Percentiles rank a stretch among this genome's conserved stretches.
Conservation (phyloP, 208 protist species). For the Acanthamoeba triangularis region DNA sequence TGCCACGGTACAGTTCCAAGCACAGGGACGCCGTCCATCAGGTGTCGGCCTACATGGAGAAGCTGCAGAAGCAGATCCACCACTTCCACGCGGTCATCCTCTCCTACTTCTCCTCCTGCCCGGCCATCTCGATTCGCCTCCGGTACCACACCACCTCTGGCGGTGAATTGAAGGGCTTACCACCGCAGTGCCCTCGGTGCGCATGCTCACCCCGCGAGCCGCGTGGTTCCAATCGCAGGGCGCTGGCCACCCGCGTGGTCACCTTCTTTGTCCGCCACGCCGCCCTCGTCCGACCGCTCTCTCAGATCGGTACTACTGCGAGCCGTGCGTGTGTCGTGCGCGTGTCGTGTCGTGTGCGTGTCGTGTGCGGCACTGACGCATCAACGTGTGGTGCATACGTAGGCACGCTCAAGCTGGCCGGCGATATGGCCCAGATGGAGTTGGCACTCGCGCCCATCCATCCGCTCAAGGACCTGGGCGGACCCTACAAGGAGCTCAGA, state of each 20-base stretch:
- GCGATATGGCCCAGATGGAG: constrained; percentile 73
- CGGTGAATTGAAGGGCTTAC: not conserved
- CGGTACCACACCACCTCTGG: not conserved
- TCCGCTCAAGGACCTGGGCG: constrained; percentile 60
- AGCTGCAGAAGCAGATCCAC: constrained; percentile 70
- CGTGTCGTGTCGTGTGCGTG: not conserved
- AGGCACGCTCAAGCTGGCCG: constrained; percentile 70
- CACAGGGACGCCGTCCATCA: constrained; percentile 40
- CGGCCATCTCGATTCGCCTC: constrained; percentile 25
- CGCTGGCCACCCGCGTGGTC: constrained; percentile 40
- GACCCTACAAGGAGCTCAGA: constrained; percentile 64
- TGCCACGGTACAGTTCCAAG: not conserved
- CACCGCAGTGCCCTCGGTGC: no score
- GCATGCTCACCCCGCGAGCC: not conserved
- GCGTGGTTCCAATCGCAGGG: not conserved
- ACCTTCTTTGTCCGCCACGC: constrained; percentile 58
- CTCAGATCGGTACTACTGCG: constrained; percentile 18
- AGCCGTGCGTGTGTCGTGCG: not conserved
- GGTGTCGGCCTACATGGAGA: constrained; percentile 55
- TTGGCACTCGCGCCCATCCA: constrained; percentile 56
- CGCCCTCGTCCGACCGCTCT: constrained; percentile 56
- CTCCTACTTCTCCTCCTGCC: not conserved
- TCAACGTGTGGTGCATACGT: no score
- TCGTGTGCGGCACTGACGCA: not conserved
- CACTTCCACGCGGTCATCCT: constrained; percentile 61